Base-by-base conservation (phyloP, 441 rosid genomes). In the Populus hybrid region DNA sequence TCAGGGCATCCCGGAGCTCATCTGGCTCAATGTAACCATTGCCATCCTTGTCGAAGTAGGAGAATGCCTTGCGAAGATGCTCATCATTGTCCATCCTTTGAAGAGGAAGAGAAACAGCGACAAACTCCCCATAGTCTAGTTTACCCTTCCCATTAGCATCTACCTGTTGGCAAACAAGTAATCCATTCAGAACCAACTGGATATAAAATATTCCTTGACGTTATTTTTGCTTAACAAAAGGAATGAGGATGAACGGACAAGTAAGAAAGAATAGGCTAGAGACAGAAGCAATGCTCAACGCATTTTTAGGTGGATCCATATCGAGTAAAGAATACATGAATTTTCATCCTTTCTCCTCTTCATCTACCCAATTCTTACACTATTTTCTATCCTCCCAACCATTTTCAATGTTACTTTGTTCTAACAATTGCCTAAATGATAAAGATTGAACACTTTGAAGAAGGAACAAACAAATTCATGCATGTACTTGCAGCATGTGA, bases 31-130 rank as follows among this genome's bases (percentile, higher is more conserved):
- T 97, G 80, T 77, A 93, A 75, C 98, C 98, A 77, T 89, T 90
- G 57, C 89, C 93, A 78, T 97, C 97, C 85, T 91, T 93, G 92
- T 97, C 99, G 77, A 97, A 97, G 86, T 88, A 93, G 42, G 99
- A 93, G 88, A 97, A 97, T 42, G 99, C 99, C 86, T 86, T 93
- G 77, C 80, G 96, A 77, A 95, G 91, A 87, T 97, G 99, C 84
- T 97, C 99, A 72, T 97, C 99, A 70, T 97, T 92, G 72, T 94
- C 98, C 87, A 95, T 89, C 85, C 94, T 97, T 75, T 90, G 97
- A 26, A 97, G 87, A 83, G 95, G 99, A 73, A 97, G 95, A 65
- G 90, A 95, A 73, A 97, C 89, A n/a, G 99, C 98, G 75, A 97
- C 82, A 81, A 95, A 97, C 84, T 97, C 99, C 67, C 97, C 97